phyloP scores from a whole-genome alignment of 2,329 filamentous ascomycete species.

The Claviceps humidiphila region DNA sequence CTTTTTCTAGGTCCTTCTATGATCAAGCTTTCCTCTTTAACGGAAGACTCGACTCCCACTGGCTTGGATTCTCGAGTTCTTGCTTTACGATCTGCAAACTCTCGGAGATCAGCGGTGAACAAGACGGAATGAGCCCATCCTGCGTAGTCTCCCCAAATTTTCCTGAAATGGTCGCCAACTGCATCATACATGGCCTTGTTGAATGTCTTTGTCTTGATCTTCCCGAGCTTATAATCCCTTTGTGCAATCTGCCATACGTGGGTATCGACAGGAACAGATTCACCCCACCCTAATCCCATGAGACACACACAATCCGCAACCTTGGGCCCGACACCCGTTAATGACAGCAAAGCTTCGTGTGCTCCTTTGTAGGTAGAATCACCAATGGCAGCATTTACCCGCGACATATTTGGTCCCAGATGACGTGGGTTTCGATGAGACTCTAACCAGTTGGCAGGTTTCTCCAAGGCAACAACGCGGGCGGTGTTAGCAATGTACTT shows the following conservation, averaged over 20 bases:
- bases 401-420: constrained; percentile 34
- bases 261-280: constrained; percentile 90
- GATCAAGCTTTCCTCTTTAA: constrained; percentile 13
- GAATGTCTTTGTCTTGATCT: constrained; percentile 69
- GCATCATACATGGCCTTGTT: constrained; percentile 83
- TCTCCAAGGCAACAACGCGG: constrained; percentile 52
- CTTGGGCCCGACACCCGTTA: constrained; percentile 90
- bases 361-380: constrained; percentile 58
- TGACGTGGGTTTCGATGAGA: constrained; percentile 64
- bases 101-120: constrained; percentile 81
- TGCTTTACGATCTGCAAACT: constrained; percentile 56
- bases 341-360: constrained; percentile 62
- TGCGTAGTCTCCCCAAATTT: constrained; percentile 82
- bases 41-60: not conserved
- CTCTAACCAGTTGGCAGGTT: constrained; percentile 63
- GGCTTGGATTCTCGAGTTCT: constrained; percentile 3
- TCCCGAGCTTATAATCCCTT: constrained; percentile 87
- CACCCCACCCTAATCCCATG: constrained; percentile 92
- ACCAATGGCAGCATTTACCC: constrained; percentile 15
- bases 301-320: constrained; percentile 93
- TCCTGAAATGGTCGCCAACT: constrained; percentile 78
- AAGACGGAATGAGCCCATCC: constrained; percentile 97
- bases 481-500: constrained; percentile 88
- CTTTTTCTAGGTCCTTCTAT: constrained; percentile 15
- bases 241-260: constrained; percentile 98